A percentile compares a stretch with the other conserved stretches of the same genome.
phyloP scores from a whole-genome alignment of 2,329 filamentous ascomycete genomes.

The Cordyceps javanica region DNA sequence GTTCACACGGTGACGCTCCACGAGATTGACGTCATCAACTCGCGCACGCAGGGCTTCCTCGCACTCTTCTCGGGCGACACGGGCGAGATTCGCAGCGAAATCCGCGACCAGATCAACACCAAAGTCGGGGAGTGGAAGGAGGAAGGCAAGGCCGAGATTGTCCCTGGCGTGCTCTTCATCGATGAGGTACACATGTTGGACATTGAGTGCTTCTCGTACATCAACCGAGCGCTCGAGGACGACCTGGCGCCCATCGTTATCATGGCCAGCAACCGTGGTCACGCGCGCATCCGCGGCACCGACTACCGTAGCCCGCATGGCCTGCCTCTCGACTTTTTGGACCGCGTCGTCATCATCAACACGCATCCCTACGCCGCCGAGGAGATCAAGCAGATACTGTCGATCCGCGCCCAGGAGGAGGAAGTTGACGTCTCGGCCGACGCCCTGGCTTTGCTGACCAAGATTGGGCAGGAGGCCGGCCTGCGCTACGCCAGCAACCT shows the following conservation, averaged over 20 bases:
- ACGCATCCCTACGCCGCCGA: slow-evolving; percentile 77
- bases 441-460: slow-evolving; percentile 85
- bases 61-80: slow-evolving; percentile 97
- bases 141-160: slow-evolving; percentile 97
- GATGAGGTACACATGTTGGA: slow-evolving; percentile 99
- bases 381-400: slow-evolving; percentile 87
- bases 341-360: slow-evolving; percentile 93
- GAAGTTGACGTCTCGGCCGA: slow-evolving; percentile 89
- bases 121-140: slow-evolving; percentile 99
- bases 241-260: slow-evolving; percentile 96
- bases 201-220: slow-evolving; percentile 97
- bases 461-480: slow-evolving; percentile 89
- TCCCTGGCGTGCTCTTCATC: slow-evolving; percentile 94
- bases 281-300: slow-evolving; percentile 86
- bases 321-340: slow-evolving; percentile 89
- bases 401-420: slow-evolving; percentile 90
- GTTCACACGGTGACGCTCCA: slow-evolving; percentile 95
- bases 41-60: slow-evolving; percentile 93
- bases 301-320: slow-evolving; percentile 92
- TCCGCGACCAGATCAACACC: slow-evolving; percentile 97
- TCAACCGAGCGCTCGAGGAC: slow-evolving; percentile 93
- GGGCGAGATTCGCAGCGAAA: slow-evolving; percentile 93
- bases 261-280: slow-evolving; percentile 96
- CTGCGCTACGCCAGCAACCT: slow-evolving; percentile 96
- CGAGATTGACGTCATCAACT: slow-evolving; percentile 99